Evolutionary conservation across 2,329 filamentous ascomycete genomes (phyloP).

Genomic region (Penicillium rolfsii): DNA sequence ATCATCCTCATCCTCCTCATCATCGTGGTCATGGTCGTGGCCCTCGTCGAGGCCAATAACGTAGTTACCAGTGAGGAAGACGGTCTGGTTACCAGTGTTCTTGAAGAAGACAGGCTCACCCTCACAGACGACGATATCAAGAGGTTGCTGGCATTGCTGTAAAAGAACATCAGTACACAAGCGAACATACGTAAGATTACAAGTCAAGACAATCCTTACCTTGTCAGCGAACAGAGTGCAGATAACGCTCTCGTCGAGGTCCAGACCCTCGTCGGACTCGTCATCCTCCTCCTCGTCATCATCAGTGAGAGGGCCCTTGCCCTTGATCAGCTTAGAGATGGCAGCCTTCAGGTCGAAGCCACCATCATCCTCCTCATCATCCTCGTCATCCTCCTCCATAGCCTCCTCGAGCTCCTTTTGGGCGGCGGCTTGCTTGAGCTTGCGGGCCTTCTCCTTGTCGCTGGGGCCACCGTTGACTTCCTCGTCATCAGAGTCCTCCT

Average conservation of each 20-base stretch:
- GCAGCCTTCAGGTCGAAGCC: slow-evolving; percentile 53
- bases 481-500: slow-evolving; percentile 62
- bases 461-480: slow-evolving; percentile 87
- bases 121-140: slow-evolving; percentile 89
- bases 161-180: slow-evolving; percentile 11
- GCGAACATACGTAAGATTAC: neutral
- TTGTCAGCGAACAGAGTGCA: slow-evolving; percentile 94
- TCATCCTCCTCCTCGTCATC: slow-evolving; percentile 63
- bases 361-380: slow-evolving; percentile 70
- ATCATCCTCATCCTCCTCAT: slow-evolving; percentile 66
- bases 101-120: slow-evolving; percentile 91
- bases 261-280: slow-evolving; percentile 59
- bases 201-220: slow-evolving; percentile 58
- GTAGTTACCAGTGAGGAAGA: slow-evolving; percentile 97
- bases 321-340: slow-evolving; percentile 60
- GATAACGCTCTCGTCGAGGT: slow-evolving; percentile 87
- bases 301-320: slow-evolving; percentile 73
- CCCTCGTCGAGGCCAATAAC: slow-evolving; percentile 69
- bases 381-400: slow-evolving; percentile 60
- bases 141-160: slow-evolving; percentile 90
- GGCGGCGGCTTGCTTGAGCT: slow-evolving; percentile 77
- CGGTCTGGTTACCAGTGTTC: slow-evolving; percentile 83
- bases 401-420: slow-evolving; percentile 76
- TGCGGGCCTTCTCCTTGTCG: slow-evolving; percentile 86
- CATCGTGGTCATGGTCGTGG: slow-evolving; percentile 40